phyloP scores from a whole-genome alignment of 257 asterid species.

The Jacaranda mimosifolia region DNA sequence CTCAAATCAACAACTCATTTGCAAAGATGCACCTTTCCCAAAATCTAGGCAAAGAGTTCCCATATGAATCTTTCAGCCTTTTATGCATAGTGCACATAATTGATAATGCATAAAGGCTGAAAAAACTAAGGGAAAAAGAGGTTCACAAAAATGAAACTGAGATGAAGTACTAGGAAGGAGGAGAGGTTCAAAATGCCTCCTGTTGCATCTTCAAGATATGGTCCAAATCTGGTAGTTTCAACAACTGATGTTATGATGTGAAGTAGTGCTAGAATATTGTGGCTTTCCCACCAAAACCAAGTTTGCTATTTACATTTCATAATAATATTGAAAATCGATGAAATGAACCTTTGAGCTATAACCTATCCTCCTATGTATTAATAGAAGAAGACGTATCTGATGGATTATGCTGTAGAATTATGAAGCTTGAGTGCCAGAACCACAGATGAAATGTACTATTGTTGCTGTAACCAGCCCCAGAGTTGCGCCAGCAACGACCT shows the following conservation, averaged over 20 bases:
- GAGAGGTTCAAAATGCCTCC: not conserved
- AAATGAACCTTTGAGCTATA: conserved; percentile 20
- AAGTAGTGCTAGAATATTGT: not conserved
- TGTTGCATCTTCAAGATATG: conserved; percentile 12
- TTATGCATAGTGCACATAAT: not conserved
- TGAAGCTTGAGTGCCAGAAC: conserved; percentile 49
- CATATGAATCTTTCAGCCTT: no score
- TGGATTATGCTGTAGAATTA: not conserved
- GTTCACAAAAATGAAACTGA: not conserved
- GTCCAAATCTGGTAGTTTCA: conserved; percentile 23
- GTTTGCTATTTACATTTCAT: conserved; percentile 39
- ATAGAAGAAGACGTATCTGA: conserved; percentile 12
- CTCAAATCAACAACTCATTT: not conserved
- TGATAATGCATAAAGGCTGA: not conserved
- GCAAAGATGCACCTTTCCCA: not conserved
- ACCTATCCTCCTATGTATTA: conserved; percentile 21
- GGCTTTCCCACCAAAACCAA: conserved; percentile 32
- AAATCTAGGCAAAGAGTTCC: no score
- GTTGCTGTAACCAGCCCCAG: conserved; percentile 69
- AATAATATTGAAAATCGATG: conserved; percentile 7
- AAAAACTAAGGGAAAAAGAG: not conserved
- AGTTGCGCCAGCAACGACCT: conserved; percentile 88
- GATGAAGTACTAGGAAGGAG: not conserved
- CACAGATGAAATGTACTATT: conserved; percentile 50
- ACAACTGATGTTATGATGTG: conserved; percentile 2